phyloP scores from a whole-genome alignment of 331 rosid species.

The Quercus phellos region DNA sequence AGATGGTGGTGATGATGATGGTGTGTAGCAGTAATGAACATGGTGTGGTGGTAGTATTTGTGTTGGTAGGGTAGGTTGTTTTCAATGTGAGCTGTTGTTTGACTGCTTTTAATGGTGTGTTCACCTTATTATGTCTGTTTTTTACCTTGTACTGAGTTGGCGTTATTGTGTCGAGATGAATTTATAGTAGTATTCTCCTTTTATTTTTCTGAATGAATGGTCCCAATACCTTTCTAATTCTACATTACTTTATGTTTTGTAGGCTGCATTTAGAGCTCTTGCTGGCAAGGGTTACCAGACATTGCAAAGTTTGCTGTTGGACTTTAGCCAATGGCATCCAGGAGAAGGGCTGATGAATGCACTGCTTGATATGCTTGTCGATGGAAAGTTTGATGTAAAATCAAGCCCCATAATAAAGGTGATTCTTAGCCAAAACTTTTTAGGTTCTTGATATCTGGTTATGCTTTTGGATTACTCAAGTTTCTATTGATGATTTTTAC shows the following conservation, averaged over 20 bases:
- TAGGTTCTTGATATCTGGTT: not conserved
- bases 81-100: not conserved
- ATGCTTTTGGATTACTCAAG: not conserved
- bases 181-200: not conserved
- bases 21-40: not conserved
- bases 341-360: constrained; percentile 71
- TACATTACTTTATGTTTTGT: constrained; percentile 28
- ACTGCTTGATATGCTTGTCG: constrained; percentile 92
- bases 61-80: not conserved
- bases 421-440: constrained; percentile 21
- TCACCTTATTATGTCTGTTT: not conserved
- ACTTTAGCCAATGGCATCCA: constrained; percentile 73
- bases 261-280: constrained; percentile 87
- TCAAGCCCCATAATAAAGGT: constrained; percentile 84
- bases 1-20: not conserved
- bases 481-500: not conserved
- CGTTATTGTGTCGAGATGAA: not conserved
- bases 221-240: not conserved
- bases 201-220: constrained; percentile 10
- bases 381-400: constrained; percentile 78
- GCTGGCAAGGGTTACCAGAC: constrained; percentile 97
- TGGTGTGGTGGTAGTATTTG: not conserved
- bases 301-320: constrained; percentile 82
- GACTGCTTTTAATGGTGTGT: not conserved
- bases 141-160: not conserved